Conservation (phyloP, 2,329 filamentous ascomycete species). For the Neofusicoccum laricinum region DNA sequence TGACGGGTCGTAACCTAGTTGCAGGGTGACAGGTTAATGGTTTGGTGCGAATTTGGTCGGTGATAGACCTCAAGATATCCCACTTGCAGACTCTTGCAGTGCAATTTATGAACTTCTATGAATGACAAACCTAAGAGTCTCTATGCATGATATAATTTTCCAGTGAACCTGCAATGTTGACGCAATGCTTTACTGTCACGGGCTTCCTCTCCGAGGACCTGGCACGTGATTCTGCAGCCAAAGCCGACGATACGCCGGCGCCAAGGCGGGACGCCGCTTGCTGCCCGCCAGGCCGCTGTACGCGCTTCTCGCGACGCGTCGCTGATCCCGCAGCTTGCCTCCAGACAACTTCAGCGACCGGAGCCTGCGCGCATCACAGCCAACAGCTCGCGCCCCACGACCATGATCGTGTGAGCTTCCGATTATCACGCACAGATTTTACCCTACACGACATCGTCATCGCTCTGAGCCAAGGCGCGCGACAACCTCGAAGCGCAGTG, state of each 20-base stretch:
- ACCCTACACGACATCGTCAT: background rate
- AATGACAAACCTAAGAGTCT: background rate
- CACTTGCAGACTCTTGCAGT: conserved; percentile 5
- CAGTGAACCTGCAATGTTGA: no score
- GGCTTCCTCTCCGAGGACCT: background rate
- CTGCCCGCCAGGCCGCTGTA: background rate
- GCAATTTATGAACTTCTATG: conserved; percentile 2
- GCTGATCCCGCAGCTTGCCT: conserved; percentile 11
- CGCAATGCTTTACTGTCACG: no score
- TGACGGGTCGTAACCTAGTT: conserved; percentile 1
- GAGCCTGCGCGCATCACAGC: background rate
- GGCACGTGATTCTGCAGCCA: background rate
- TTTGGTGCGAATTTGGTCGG: conserved; percentile 3
- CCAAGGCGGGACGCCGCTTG: background rate
- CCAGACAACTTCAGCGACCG: background rate
- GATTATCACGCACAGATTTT: background rate
- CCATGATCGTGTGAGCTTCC: conserved; percentile 10
- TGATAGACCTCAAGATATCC: conserved; percentile 11
- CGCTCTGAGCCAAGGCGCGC: background rate
- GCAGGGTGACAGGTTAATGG: background rate
- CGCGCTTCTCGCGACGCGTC: conserved; percentile 13
- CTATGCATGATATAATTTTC: background rate
- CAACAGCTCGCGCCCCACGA: background rate
- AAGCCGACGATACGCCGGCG: background rate
- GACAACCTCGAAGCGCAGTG: background rate